Evolutionary conservation across 2,329 filamentous ascomycete species (phyloP).

Genomic region (Scedosporium aurantiacum): DNA sequence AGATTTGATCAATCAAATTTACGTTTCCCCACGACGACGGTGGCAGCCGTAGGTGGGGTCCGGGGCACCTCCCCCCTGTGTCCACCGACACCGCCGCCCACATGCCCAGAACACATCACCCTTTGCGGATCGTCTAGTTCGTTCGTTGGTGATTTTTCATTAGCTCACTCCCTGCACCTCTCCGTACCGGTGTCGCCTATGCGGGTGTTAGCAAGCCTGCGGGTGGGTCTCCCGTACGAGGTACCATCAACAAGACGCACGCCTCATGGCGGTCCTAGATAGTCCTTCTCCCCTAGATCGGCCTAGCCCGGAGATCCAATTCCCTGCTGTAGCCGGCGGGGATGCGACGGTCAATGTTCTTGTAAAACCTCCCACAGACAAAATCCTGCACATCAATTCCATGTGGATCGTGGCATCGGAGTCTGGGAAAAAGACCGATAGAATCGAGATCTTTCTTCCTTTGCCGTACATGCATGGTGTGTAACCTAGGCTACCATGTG

Average conservation of each 20-base stretch:
- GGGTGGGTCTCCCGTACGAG: not conserved
- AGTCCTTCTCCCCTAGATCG: not conserved
- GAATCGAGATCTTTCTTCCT: not conserved
- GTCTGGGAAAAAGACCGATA: not conserved
- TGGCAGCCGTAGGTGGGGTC: not conserved
- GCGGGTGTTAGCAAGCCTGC: no score
- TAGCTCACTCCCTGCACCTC: not conserved
- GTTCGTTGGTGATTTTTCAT: not conserved
- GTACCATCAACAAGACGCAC: not conserved
- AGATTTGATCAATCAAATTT: not conserved
- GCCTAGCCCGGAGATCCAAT: not conserved
- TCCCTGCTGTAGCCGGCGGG: not conserved
- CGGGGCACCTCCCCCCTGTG: not conserved
- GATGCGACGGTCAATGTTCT: not conserved
- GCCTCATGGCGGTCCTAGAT: not conserved
- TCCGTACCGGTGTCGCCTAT: not conserved
- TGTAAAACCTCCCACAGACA: not conserved
- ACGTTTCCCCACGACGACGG: not conserved
- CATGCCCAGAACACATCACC: not conserved
- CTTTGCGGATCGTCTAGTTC: not conserved
- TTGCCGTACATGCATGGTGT: not conserved
- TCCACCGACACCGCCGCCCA: not conserved
- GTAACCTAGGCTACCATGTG: not conserved
- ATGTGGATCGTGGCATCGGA: not conserved
- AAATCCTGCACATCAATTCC: not conserved